Evolutionary conservation across 2,329 filamentous ascomycete species (phyloP), one percentile per base, ranked within the genome.

Genomic region (Chalara sp.): DNA sequence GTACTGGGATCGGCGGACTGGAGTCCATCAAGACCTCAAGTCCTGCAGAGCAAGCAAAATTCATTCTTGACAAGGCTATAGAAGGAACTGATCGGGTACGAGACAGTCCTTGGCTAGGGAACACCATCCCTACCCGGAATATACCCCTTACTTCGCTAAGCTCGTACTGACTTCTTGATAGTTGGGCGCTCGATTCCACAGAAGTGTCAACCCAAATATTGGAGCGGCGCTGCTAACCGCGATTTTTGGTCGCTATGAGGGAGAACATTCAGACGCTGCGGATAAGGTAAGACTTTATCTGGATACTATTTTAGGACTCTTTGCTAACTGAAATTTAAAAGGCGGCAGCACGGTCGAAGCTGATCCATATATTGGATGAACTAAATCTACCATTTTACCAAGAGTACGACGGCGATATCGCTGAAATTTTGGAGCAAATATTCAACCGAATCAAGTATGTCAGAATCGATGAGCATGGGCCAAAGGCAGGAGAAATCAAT

Each of bases 391-490:
- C 86, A 2, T 87, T 92, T 63, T 99, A 99, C 72, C 80, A 85
- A 56, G 93, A 99, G 68, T 99, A 95, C 66, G 90, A 99, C 64
- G 73, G 72, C 21, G 93, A 99, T 65, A 76, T 87, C 8, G 80
- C 80, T 30, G 87, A 87, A 57, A 93, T 96, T 58, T 77, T 96
- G 50, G 84, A 96, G 55, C 92, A 99, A 68, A 73, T 97, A 30
- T 95, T 86, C 74, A 95, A 96, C 66, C 85, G 95, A 54, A 88
- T 91, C 72, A 96, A 96, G 68, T 99, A 99, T 71, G 81, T 92
- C 56, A 86, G 93, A 39, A 71, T 99, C n/a, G 93, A 97, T 57
- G 86, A 89, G 0, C 80, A 97, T 65, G 93, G 93, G 0, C 93
- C 93, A 3, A 92, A 88, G 66, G 72, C 88, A 48, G 93, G 93